Percentiles rank a stretch among this genome's conserved stretches.
These are phyloP conservation scores for Linnemannia exigua DNA, from an alignment of 192 early-diverging fungal genomes.

Conservation along the genomic window DNA sequence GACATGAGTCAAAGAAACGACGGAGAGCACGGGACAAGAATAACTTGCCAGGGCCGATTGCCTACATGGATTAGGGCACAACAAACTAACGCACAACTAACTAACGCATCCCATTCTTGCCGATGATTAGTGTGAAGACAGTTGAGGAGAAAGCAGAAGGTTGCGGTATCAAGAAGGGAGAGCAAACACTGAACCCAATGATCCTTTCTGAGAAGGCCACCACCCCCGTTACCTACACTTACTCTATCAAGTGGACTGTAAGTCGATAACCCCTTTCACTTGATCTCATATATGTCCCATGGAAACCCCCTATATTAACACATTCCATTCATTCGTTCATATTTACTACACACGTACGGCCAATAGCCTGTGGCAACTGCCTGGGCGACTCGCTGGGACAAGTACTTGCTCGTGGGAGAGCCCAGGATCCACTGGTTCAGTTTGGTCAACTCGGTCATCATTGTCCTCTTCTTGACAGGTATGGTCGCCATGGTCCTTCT, in stretches of 20 bases:
- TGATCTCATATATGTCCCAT: neutral
- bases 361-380: slow-evolving; percentile 68
- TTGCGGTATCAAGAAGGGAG: slow-evolving; percentile 11
- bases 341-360: neutral
- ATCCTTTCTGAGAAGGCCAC: slow-evolving; percentile 20
- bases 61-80: too few relatives aligned
- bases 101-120: neutral
- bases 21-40: too few relatives aligned
- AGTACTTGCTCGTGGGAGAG: slow-evolving; percentile 87
- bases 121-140: slow-evolving; percentile 16
- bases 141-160: neutral
- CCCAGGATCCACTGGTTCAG: slow-evolving; percentile 97
- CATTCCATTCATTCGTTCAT: too few relatives aligned
- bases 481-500: slow-evolving; percentile 93
- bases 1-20: too few relatives aligned
- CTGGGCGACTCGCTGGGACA: slow-evolving; percentile 91
- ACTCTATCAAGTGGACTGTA: slow-evolving; percentile 73
- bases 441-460: slow-evolving; percentile 93
- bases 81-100: neutral
- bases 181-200: neutral
- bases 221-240: slow-evolving; percentile 71
- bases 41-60: too few relatives aligned
- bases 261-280: slow-evolving; percentile 2
- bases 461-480: slow-evolving; percentile 92
- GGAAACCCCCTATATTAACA: too few relatives aligned